Percentiles rank a stretch among this genome's conserved stretches.
These are phyloP conservation scores for Begonia fuchsioides DNA, from an alignment of 306 rosid genomes.

Conservation along the genomic window DNA sequence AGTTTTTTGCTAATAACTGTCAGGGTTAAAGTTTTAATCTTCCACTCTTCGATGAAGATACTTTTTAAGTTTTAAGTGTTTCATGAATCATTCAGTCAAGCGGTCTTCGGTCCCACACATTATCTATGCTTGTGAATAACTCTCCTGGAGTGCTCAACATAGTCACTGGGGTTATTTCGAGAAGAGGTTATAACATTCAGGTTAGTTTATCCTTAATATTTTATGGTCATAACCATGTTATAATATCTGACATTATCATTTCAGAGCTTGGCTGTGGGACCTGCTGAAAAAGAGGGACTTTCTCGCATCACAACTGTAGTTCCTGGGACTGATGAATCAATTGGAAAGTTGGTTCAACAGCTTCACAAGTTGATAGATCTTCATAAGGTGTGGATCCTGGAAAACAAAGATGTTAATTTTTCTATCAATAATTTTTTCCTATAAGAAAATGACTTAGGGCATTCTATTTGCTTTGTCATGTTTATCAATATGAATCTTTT, in stretches of 20 bases:
- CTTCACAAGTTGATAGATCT: constrained; percentile 42
- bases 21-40: background rate
- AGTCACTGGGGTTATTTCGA: constrained; percentile 41
- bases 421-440: too few species aligned
- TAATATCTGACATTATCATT: background rate
- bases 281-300: constrained; percentile 36
- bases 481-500: too few species aligned
- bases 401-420: background rate
- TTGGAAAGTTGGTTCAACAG: constrained; percentile 46
- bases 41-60: background rate
- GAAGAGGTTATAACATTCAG: constrained; percentile 61
- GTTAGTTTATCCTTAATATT: constrained; percentile 16
- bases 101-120: constrained; percentile 38
- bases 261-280: constrained; percentile 58
- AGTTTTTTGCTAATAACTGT: background rate
- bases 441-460: too few species aligned
- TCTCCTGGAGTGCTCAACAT: constrained; percentile 48
- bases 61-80: background rate
- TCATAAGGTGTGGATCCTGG: constrained; percentile 29
- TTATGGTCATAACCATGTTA: background rate
- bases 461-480: too few species aligned
- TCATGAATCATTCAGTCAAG: constrained; percentile 25
- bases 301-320: constrained; percentile 53
- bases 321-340: constrained; percentile 46
- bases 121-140: constrained; percentile 44